These are phyloP conservation scores for Glonium stellatum DNA, from an alignment of 495 filamentous ascomycete species.

Conservation along the genomic window DNA sequence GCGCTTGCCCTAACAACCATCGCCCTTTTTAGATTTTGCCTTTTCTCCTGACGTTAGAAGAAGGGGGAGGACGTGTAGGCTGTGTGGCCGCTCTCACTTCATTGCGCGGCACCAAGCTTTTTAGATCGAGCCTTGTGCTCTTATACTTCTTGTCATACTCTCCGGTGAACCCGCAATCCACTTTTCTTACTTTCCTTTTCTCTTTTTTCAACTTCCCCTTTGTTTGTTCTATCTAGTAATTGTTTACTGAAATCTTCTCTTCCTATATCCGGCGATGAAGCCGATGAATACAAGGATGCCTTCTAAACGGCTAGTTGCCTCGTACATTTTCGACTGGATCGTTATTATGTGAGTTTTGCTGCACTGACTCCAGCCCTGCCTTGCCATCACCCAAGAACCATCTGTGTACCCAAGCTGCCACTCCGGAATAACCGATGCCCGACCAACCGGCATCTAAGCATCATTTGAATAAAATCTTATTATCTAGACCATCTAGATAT, in stretches of 20 bases:
- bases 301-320: conserved; percentile 32
- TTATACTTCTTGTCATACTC: too few relatives aligned
- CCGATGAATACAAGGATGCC: conserved; percentile 21
- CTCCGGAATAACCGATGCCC: too few relatives aligned
- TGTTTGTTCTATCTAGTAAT: background rate
- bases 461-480: background rate
- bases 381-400: background rate
- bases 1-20: too few relatives aligned
- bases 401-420: too few relatives aligned
- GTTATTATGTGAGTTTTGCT: conserved; percentile 28
- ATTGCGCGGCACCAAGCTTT: too few relatives aligned
- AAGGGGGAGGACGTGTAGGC: too few relatives aligned
- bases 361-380: background rate
- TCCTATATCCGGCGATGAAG: conserved; percentile 7
- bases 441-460: background rate
- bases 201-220: background rate
- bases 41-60: too few relatives aligned
- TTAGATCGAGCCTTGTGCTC: too few relatives aligned
- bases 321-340: conserved; percentile 39
- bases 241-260: background rate
- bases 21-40: too few relatives aligned
- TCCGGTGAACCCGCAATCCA: too few relatives aligned
- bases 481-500: too few relatives aligned
- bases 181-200: background rate
- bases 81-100: too few relatives aligned